A percentile compares a stretch with the other conserved stretches of the same genome.
phyloP scores from a whole-genome alignment of 352 stramenopile species.

The Phytophthora nicotianae region DNA sequence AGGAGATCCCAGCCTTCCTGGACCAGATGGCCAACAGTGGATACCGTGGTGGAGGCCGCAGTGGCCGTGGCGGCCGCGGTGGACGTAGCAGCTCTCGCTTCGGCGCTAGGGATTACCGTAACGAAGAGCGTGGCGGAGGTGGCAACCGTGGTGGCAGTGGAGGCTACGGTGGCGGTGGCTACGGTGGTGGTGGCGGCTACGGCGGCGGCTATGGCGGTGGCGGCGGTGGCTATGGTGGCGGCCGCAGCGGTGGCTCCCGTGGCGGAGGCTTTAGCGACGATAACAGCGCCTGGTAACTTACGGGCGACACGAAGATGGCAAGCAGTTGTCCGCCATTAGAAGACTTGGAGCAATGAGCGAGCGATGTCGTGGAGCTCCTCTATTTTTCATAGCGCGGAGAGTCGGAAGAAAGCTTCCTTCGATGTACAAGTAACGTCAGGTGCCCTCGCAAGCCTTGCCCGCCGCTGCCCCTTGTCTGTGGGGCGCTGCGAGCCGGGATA shows the following conservation, averaged over 20 bases:
- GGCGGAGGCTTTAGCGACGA: conserved; percentile 66
- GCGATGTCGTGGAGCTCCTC: conserved; percentile 39
- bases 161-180: conserved; percentile 27
- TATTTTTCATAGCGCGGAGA: conserved; percentile 56
- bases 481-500: conserved; percentile 34
- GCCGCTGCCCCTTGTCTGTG: conserved; percentile 34
- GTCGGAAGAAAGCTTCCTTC: conserved; percentile 79
- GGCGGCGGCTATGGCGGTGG: conserved; percentile 32
- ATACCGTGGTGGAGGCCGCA: conserved; percentile 63
- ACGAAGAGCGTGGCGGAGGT: conserved; percentile 64
- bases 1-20: conserved; percentile 95
- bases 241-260: conserved; percentile 31
- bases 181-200: conserved; percentile 35
- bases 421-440: conserved; percentile 77
- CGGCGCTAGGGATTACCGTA: conserved; percentile 89
- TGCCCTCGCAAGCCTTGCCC: conserved; percentile 51
- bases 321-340: conserved; percentile 48
- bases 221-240: conserved; percentile 36
- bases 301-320: conserved; percentile 40
- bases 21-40: conserved; percentile 93
- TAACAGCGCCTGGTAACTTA: conserved; percentile 90
- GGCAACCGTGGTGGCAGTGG: conserved; percentile 30
- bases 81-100: conserved; percentile 75
- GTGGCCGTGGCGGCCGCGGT: conserved; percentile 59
- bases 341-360: conserved; percentile 46